Evolutionary conservation across 2,329 filamentous ascomycete species (phyloP).

Genomic region (Neoascochyta sp.): DNA sequence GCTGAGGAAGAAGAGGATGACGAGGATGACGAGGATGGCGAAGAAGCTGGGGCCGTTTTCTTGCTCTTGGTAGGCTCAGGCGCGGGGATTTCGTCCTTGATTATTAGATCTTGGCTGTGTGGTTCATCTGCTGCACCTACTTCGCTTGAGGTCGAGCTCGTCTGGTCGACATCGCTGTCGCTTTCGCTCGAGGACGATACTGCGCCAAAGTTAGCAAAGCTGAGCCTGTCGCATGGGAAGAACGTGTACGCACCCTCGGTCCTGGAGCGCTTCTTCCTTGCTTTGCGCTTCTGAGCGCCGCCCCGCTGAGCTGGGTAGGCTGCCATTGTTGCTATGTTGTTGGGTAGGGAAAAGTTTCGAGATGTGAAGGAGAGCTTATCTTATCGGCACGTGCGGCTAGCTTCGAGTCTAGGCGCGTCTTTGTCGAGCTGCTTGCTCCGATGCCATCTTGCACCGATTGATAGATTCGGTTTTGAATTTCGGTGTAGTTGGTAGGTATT

Average conservation of each 20-base stretch:
- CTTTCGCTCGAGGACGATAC: slow-evolving; percentile 31
- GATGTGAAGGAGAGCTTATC: slow-evolving; percentile 22
- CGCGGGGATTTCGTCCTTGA: not conserved
- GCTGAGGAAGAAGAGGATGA: slow-evolving; percentile 6
- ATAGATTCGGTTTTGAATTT: too few species aligned
- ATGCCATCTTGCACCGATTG: too few species aligned
- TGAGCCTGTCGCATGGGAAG: slow-evolving; percentile 6
- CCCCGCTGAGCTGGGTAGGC: slow-evolving; percentile 13
- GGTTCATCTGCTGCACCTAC: slow-evolving; percentile 3
- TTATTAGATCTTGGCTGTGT: not conserved
- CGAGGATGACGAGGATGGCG: slow-evolving; percentile 1
- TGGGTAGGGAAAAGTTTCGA: slow-evolving; percentile 13
- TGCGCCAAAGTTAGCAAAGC: slow-evolving; percentile 8
- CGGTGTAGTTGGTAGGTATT: too few species aligned
- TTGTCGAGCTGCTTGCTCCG: too few species aligned
- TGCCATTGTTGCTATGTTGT: slow-evolving; percentile 17
- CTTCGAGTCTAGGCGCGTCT: too few species aligned
- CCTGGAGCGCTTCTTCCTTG: slow-evolving; percentile 31
- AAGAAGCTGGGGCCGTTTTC: slow-evolving; percentile 14
- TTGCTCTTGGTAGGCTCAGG: slow-evolving; percentile 9
- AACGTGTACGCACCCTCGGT: slow-evolving; percentile 20
- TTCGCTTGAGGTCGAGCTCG: slow-evolving; percentile 7
- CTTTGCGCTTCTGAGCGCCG: slow-evolving; percentile 22
- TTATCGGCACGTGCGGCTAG: slow-evolving; percentile 30
- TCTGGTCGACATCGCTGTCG: slow-evolving; percentile 27